Percentiles rank a stretch among this genome's conserved stretches.
phyloP scores from a whole-genome alignment of 352 stramenopile species.

The Phytophthora tentaculata region DNA sequence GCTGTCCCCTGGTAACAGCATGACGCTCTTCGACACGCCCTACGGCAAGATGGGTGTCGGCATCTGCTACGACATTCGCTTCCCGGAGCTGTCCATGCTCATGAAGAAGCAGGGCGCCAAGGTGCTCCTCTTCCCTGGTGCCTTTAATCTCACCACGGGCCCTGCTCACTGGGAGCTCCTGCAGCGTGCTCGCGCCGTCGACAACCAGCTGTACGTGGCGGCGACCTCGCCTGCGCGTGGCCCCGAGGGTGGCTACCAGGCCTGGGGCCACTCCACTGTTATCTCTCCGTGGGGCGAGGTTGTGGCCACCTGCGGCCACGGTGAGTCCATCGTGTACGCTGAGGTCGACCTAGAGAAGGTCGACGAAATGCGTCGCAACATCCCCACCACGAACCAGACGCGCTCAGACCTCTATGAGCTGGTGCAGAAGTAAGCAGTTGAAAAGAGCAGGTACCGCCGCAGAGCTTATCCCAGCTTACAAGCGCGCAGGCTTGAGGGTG shows the following conservation, averaged over 20 bases:
- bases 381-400: constrained; percentile 95
- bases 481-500: neutral
- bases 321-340: constrained; percentile 93
- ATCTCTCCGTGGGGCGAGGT: constrained; percentile 98
- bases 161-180: constrained; percentile 99
- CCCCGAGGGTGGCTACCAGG: constrained; percentile 96
- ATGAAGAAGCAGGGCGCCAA: constrained; percentile 92
- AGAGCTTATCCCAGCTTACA: constrained; percentile 3
- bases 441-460: constrained; percentile 5
- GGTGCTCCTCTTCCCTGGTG: constrained; percentile 85
- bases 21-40: constrained; percentile 89
- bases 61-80: constrained; percentile 99
- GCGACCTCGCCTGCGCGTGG: constrained; percentile 96
- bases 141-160: constrained; percentile 92
- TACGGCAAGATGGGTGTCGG: constrained; percentile 96
- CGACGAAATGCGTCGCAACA: constrained; percentile 95
- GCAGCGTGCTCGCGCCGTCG: constrained; percentile 94
- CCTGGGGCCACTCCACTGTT: constrained; percentile 98
- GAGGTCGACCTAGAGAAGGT: constrained; percentile 96
- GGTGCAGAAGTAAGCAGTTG: constrained; percentile 69
- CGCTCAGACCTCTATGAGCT: constrained; percentile 96
- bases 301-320: constrained; percentile 94
- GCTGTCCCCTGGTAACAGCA: constrained; percentile 91
- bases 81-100: constrained; percentile 98
- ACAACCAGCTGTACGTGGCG: constrained; percentile 97